Evolutionary conservation across 345 rosid species (phyloP).

Genomic region (Alliaria petiolata): DNA sequence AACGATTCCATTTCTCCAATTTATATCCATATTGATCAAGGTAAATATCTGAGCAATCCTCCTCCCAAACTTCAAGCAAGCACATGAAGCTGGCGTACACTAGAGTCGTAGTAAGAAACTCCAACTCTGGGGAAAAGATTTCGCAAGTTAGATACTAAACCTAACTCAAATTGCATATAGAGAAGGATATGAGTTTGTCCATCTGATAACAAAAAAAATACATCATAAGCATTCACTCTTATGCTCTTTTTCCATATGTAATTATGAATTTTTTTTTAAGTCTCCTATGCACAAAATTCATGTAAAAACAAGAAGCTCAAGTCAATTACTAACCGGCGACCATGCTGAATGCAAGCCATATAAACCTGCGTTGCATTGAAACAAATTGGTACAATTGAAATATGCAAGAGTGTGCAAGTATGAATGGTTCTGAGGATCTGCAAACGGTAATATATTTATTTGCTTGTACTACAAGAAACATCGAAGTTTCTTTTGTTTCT

Average conservation of each 20-base stretch:
- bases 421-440: not conserved
- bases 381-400: conserved; percentile 1
- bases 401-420: not conserved
- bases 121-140: conserved; percentile 54
- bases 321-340: conserved; percentile 54
- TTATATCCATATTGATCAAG: conserved; percentile 54
- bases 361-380: conserved; percentile 58
- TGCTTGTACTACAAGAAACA: not conserved
- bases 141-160: conserved; percentile 5
- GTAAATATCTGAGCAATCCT: conserved; percentile 66
- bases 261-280: not conserved
- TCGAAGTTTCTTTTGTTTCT: not conserved
- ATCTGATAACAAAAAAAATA: not conserved
- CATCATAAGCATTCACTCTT: not conserved
- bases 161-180: not conserved
- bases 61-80: conserved; percentile 98
- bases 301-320: not conserved
- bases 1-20: not conserved
- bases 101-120: conserved; percentile 80
- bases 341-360: conserved; percentile 89
- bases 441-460: not conserved
- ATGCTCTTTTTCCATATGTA: not conserved
- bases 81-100: conserved; percentile 80
- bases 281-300: not conserved
- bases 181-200: conserved; percentile 1